Evolutionary conservation across 2,329 filamentous ascomycete genomes (phyloP), one percentile per base, ranked within the genome.

Genomic region (Penicillium vulpinum): DNA sequence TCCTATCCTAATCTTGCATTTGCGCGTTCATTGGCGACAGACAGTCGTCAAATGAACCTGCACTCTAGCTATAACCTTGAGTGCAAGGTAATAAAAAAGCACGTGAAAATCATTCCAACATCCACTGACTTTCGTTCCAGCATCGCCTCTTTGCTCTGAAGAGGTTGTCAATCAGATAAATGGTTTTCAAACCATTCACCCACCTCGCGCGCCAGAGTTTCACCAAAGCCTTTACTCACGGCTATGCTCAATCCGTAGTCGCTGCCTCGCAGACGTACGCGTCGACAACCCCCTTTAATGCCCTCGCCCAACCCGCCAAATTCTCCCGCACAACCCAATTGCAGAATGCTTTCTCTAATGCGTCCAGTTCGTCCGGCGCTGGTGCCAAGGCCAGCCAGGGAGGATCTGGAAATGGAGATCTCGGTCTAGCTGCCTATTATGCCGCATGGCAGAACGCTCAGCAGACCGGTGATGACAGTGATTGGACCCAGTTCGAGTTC

Each of bases 41-140:
- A 67, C 65, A 75, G 88, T 91, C 92, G 91, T 95, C 91, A 93
- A 91, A 96, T 96, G 92, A 96, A 94, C 91, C 91, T 97, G 92
- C 91, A 92, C 81, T 80, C 78, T 79, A 79, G 78, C 74, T 79
- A 81, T 75, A 73, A 80, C 76, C 78, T 80, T 78, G 83, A 80
- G 81, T 81, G 83, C 77, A 81, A 81, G 81, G 88, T 91, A 84
- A 79, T 85, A 72, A 24, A 51, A 35, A 16, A 31, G 24, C n/a
- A 47, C 45, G 47, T 46, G 43, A 49, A 54, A 56, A 43, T 63
- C 15, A 35, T 16, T 35, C n/a, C n/a, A n/a, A 33, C 31, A 33
- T 6, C 15, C 22, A n/a, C 22, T 67, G 56, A 51, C 52, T 24
- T 13, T 24, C 11, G 18, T 41, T 31, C 57, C 26, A 74, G 73